A percentile compares a stretch with the other conserved stretches of the same genome.
Conservation (phyloP, 257 asterid genomes). For the Linaria vulgaris region DNA sequence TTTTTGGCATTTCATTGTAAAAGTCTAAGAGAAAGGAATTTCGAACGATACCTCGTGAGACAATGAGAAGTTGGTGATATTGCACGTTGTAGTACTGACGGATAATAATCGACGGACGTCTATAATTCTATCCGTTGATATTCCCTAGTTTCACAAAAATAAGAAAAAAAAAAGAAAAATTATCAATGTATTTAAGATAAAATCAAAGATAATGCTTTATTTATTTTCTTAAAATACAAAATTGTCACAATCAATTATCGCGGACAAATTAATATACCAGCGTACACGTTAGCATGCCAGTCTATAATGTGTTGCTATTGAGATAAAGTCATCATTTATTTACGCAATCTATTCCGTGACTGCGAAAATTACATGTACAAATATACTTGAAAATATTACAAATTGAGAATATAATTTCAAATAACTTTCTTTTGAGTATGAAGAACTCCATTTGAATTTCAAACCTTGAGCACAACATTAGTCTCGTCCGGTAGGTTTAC, state of each 20-base stretch:
- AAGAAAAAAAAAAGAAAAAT: background rate
- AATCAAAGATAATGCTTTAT: background rate
- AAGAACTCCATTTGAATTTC: conserved; percentile 5
- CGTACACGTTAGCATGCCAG: background rate
- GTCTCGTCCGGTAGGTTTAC: conserved; percentile 84
- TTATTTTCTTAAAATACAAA: too few species aligned
- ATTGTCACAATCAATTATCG: background rate
- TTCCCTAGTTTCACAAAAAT: conserved; percentile 47
- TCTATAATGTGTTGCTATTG: background rate
- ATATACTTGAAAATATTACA: too few species aligned
- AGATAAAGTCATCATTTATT: background rate
- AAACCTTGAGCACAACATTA: conserved; percentile 76
- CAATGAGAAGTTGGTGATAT: conserved; percentile 66
- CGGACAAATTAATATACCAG: background rate
- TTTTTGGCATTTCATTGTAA: background rate
- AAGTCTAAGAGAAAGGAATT: background rate
- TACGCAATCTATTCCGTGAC: background rate
- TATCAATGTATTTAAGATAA: background rate
- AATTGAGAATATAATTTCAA: too few species aligned
- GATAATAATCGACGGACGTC: conserved; percentile 67
- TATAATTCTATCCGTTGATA: conserved; percentile 74
- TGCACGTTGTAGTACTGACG: conserved; percentile 52
- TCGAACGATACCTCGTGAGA: conserved; percentile 64
- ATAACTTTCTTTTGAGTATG: too few species aligned
- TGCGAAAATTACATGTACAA: background rate